Base-by-base conservation (phyloP, 257 asterid genomes). In the Solanum lignicaule region DNA sequence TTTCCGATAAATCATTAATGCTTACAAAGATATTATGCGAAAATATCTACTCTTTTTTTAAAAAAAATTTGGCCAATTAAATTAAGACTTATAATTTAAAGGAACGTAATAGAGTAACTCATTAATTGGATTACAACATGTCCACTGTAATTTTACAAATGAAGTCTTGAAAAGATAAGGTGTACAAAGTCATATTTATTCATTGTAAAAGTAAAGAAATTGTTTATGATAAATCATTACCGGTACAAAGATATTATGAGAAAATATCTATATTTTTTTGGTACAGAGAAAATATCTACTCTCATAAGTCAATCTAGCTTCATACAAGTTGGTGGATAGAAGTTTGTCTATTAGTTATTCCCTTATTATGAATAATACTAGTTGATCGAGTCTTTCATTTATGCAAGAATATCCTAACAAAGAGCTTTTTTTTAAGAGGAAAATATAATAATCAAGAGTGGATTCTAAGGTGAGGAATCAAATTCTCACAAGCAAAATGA, bases 121-220 rank as follows among this genome's bases (percentile, higher is more conserved):
- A 74, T 74, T 48, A 48, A 48, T 5, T 48, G 60, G 1, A 48
- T 48, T 48, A 48, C 60, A 48, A 15, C 7, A 48, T 48, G 58
- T 48, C 20, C 1, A 15, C 9, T 15, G 8, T 48, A 48, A 48
- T 48, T 48, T 2, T 6, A 48, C 2, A 4, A 10, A 4, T 25
- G 3, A 10, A 65, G 3, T 66, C 2, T 13, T 2, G 2, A 11
- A 25, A 66, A 66, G 1, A 14, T 1, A 66, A 6, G 4, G 0
- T 66, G 0, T 66, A 66, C 73, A 66, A 29, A 25, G 8, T 27
- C 9, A 11, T 65, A 5, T 2, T 12, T 13, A 2, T 66, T 3
- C 7, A 4, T 23, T 12, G 0, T 66, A 0, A 25, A 5, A 25
- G 0, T 4, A 11, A 0, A 25, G 0, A 66, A 29, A 66, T 4